Percentiles rank a stretch among this genome's conserved stretches.
These are phyloP conservation scores for Verticillium nubilum DNA, from an alignment of 2,329 filamentous ascomycete genomes.

Conservation along the genomic window DNA sequence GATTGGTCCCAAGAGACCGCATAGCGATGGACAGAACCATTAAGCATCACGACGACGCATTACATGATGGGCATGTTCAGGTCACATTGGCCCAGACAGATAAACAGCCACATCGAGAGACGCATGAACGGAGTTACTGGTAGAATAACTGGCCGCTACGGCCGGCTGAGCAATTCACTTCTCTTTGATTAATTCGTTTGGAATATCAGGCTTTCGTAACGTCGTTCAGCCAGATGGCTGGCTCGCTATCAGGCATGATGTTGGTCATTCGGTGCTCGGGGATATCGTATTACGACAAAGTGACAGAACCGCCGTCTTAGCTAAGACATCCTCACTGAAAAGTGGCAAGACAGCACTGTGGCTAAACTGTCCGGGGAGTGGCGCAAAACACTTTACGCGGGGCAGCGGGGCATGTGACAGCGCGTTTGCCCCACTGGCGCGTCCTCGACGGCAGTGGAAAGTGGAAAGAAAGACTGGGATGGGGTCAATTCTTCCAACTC, in stretches of 20 bases:
- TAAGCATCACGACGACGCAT: not conserved
- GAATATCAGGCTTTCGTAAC: too few relatives aligned
- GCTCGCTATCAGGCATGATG: too few relatives aligned
- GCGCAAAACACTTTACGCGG: not conserved
- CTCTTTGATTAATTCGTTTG: too few relatives aligned
- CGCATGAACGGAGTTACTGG: too few relatives aligned
- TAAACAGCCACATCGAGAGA: too few relatives aligned
- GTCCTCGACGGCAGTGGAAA: not conserved
- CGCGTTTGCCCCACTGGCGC: conserved; percentile 1
- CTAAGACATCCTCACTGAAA: too few relatives aligned
- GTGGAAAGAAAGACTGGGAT: not conserved
- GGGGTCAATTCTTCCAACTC: not conserved
- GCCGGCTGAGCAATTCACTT: too few relatives aligned
- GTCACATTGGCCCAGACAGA: not conserved
- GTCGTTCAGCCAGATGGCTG: too few relatives aligned
- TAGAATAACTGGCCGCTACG: too few relatives aligned
- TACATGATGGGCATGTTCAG: not conserved
- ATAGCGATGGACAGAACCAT: not conserved
- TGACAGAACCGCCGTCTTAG: too few relatives aligned
- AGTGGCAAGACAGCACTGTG: not conserved
- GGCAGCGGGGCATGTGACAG: conserved; percentile 1
- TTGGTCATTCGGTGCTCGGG: too few relatives aligned
- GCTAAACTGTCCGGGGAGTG: too few relatives aligned
- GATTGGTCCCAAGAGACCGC: not conserved
- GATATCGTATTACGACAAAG: not conserved